Conservation (phyloP, 2,329 filamentous ascomycete species). For the Sarocladiaceae sp. region DNA sequence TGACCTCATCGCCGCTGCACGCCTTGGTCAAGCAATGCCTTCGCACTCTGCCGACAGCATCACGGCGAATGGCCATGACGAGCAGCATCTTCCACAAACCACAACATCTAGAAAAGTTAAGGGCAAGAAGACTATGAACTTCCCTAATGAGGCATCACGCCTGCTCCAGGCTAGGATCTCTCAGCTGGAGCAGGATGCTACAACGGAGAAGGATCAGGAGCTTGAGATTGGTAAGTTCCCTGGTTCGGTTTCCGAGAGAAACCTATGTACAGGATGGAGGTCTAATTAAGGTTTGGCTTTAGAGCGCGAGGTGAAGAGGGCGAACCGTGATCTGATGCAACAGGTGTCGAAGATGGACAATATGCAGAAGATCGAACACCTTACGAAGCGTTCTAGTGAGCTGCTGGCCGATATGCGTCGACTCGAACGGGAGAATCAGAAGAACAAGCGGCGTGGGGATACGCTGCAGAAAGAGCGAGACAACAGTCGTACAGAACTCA, state of each 20-base stretch:
- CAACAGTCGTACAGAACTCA: constrained; percentile 78
- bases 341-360: constrained; percentile 90
- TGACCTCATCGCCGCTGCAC: constrained; percentile 15
- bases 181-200: constrained; percentile 89
- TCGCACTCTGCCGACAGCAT: constrained; percentile 36
- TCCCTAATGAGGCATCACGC: constrained; percentile 73
- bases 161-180: constrained; percentile 90
- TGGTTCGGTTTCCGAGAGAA: too few relatives aligned
- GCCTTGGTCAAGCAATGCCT: constrained; percentile 29
- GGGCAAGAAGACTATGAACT: constrained; percentile 78
- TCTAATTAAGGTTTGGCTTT: constrained; percentile 7
- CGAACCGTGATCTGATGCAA: constrained; percentile 83
- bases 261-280: background rate
- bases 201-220: constrained; percentile 92
- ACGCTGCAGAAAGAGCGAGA: constrained; percentile 97
- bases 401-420: constrained; percentile 93
- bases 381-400: constrained; percentile 88
- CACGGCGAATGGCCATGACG: constrained; percentile 37
- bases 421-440: constrained; percentile 87
- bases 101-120: constrained; percentile 68
- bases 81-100: constrained; percentile 28
- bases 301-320: constrained; percentile 94
- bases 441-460: constrained; percentile 93
- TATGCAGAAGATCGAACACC: constrained; percentile 83
- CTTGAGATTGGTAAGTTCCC: constrained; percentile 77